Percentiles rank a stretch among this genome's conserved stretches.
phyloP scores from a whole-genome alignment of 805 yeast genomes.

The Ogataea polymorpha region DNA sequence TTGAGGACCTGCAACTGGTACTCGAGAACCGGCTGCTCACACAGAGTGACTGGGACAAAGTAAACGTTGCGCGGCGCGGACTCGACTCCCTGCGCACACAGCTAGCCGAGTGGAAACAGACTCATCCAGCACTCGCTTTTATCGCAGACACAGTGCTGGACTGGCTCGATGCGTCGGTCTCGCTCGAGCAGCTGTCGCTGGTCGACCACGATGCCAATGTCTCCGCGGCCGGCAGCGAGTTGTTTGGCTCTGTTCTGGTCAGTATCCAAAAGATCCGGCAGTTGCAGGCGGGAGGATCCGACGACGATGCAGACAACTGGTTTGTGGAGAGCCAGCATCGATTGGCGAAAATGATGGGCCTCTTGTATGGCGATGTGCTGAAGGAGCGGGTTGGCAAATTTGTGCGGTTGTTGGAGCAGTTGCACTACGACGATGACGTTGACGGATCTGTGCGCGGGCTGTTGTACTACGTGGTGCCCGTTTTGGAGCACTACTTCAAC shows the following conservation, averaged over 20 bases:
- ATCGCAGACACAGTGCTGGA: conserved; percentile 7
- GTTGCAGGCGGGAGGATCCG: conserved; percentile 29
- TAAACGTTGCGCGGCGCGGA: not conserved
- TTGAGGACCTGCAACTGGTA: not conserved
- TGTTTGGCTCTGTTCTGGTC: conserved; percentile 59
- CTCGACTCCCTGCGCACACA: not conserved
- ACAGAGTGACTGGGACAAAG: not conserved
- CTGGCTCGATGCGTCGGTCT: conserved; percentile 6
- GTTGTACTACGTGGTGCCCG: conserved; percentile 56
- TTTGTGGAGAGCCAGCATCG: conserved; percentile 47
- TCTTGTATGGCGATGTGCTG: conserved; percentile 26
- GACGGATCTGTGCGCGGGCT: conserved; percentile 42
- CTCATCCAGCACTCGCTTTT: conserved; percentile 38
- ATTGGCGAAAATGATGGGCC: conserved; percentile 39
- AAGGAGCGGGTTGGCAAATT: conserved; percentile 22
- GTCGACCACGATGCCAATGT: conserved; percentile 27
- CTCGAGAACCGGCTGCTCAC: not conserved
- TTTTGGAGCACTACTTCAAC: conserved; percentile 55
- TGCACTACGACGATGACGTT: conserved; percentile 36
- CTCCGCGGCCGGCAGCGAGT: conserved; percentile 46
- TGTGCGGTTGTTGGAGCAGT: conserved; percentile 32
- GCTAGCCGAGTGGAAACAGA: conserved; percentile 36
- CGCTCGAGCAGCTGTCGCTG: conserved; percentile 11
- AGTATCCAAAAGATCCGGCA: conserved; percentile 60
- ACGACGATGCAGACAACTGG: conserved; percentile 68